A percentile compares a stretch with the other conserved stretches of the same genome.
Conservation (phyloP, 2,329 filamentous ascomycete genomes). For the Paraphaeosphaeria sporulosa region DNA sequence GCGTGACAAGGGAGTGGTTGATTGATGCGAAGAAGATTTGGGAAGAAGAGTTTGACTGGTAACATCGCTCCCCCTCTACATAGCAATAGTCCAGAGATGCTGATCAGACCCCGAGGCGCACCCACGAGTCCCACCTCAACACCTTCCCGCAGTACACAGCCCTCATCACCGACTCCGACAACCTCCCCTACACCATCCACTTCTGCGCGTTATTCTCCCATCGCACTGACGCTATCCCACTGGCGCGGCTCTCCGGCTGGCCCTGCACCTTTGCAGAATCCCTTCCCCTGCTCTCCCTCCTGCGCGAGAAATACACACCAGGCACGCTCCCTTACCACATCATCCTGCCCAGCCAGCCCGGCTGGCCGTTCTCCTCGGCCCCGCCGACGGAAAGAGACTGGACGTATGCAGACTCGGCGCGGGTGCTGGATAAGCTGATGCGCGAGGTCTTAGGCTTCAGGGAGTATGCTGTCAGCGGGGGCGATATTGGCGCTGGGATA, state of each 20-base stretch:
- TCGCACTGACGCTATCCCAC: constrained; percentile 58
- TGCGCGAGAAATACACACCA: constrained; percentile 58
- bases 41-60: constrained; percentile 47
- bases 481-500: constrained; percentile 62
- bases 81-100: too few relatives aligned
- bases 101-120: too few relatives aligned
- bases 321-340: constrained; percentile 64
- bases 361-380: constrained; percentile 60
- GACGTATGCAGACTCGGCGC: constrained; percentile 48
- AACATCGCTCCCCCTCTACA: constrained; percentile 1
- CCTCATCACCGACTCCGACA: constrained; percentile 51
- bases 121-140: constrained; percentile 55
- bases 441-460: constrained; percentile 59
- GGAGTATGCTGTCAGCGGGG: constrained; percentile 65
- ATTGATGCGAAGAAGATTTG: constrained; percentile 38
- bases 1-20: constrained; percentile 43
- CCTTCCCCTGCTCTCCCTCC: constrained; percentile 57
- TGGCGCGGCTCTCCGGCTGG: constrained; percentile 65
- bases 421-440: constrained; percentile 61
- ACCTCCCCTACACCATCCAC: constrained; percentile 54
- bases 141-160: constrained; percentile 60
- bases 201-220: constrained; percentile 64
- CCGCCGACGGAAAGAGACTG: constrained; percentile 59
- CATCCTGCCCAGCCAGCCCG: constrained; percentile 63
- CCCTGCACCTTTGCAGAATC: constrained; percentile 64